Evolutionary conservation across 768 basidiomycete genomes (phyloP).

Genomic region (Chiua virens): DNA sequence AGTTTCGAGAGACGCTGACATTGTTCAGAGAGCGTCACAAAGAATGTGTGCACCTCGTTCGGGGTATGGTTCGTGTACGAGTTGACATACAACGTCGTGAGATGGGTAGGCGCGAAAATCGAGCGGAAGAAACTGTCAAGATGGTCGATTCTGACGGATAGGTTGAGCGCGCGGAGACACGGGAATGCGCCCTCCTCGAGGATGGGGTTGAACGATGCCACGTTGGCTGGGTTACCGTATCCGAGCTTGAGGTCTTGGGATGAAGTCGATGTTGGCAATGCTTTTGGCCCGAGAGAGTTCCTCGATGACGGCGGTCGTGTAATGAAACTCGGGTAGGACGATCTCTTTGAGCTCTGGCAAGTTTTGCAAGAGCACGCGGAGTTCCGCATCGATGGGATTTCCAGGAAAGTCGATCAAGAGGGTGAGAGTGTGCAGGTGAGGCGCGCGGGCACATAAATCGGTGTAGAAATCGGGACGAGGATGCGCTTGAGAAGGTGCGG

Average conservation of each 20-base stretch:
- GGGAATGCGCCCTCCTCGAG: constrained; percentile 53
- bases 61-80: constrained; percentile 47
- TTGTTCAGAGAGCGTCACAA: constrained; percentile 44
- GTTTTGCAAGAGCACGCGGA: constrained; percentile 39
- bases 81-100: constrained; percentile 55
- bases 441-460: constrained; percentile 50
- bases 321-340: constrained; percentile 50
- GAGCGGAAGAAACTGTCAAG: constrained; percentile 44
- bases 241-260: constrained; percentile 50
- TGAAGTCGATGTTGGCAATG: constrained; percentile 53
- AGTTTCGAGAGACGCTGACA: constrained; percentile 50
- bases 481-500: constrained; percentile 19
- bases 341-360: constrained; percentile 48
- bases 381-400: constrained; percentile 39
- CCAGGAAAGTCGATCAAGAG: constrained; percentile 45
- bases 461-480: constrained; percentile 27
- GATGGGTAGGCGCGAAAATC: constrained; percentile 45
- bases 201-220: constrained; percentile 42
- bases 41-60: constrained; percentile 39
- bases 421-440: constrained; percentile 47
- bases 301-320: constrained; percentile 49
- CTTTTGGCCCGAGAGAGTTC: constrained; percentile 43
- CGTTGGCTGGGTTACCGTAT: constrained; percentile 44
- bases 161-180: constrained; percentile 49
- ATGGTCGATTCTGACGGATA: constrained; percentile 46